Conservation (phyloP, 140 eudicot species). For the Anethum foeniculum region DNA sequence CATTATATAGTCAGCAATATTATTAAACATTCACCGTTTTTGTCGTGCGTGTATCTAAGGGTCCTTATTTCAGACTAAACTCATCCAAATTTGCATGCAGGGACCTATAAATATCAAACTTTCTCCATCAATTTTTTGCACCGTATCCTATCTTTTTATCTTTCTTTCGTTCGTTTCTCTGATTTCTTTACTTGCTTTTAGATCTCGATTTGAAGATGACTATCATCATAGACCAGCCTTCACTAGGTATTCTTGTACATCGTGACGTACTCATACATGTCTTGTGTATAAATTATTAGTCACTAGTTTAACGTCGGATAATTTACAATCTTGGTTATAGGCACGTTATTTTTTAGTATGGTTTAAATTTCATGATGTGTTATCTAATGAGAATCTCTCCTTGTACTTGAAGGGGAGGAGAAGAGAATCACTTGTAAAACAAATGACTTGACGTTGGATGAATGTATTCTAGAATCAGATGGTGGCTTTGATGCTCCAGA, state of each 20-base stretch:
- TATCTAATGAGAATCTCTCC: too few species aligned
- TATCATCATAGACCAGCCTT: slow-evolving; percentile 45
- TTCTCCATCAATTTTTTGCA: background rate
- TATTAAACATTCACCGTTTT: background rate
- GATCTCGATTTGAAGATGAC: slow-evolving; percentile 36
- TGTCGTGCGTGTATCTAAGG: background rate
- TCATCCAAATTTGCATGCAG: slow-evolving; percentile 33
- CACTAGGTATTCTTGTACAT: slow-evolving; percentile 24
- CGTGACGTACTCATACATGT: background rate
- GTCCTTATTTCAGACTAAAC: slow-evolving; percentile 18
- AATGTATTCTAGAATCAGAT: slow-evolving; percentile 34
- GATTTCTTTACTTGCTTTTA: background rate
- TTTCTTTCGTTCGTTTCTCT: background rate
- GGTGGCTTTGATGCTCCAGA: slow-evolving; percentile 71
- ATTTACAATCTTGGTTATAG: too few species aligned
- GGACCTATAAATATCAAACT: slow-evolving; percentile 46
- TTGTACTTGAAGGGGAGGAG: slow-evolving; percentile 26
- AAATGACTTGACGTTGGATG: slow-evolving; percentile 56
- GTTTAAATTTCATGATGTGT: background rate
- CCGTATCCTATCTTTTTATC: background rate
- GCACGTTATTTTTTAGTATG: background rate
- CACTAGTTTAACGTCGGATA: too few species aligned
- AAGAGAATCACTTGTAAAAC: slow-evolving; percentile 24
- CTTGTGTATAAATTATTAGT: too few species aligned
- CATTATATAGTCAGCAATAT: background rate